Base-by-base conservation (phyloP, 2,329 filamentous ascomycete genomes). In the Ceratocystis variospora region DNA sequence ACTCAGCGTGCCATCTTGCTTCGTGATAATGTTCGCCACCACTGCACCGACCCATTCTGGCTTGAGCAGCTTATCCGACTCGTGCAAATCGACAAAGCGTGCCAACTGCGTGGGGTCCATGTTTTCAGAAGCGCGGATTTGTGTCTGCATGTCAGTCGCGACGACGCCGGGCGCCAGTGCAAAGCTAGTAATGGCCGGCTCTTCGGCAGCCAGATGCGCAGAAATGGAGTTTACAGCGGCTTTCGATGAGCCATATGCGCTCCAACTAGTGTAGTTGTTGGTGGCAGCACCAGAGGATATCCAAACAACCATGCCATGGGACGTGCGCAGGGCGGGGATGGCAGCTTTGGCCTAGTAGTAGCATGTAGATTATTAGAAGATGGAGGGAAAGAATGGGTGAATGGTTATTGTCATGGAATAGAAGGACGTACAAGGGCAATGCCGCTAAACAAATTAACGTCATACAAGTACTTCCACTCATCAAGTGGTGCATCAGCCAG, bases 141-240 rank as follows among this genome's bases (percentile, higher is more conserved):
- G 82, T n/a, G 81, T 81, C 74, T 96, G 92, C 92, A 96, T 96
- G 63, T 87, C 87, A 0, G 92, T 96, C 72, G 96, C 88, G 6
- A 95, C 87, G 59, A 89, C 84, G 1, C 92, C 92, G 0, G 92
- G 92, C 3, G 86, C 80, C 44, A 96, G 78, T 0, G 89, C 80
- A 0, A 96, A 76, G 12, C 84, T 86, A 0, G 83, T 88, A 57
- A 96, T 84, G 15, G 86, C 80, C 0, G 87, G 85, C 74, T 96
- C 92, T 73, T 96, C 92, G 0, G 81, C 80, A 0, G 84, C 83
- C 45, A 96, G 75, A 45, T 92, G 90, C 53, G 81, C 76, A 0
- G 86, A 85, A 4, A 96, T 77, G 70, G 93, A 89, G 74, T 95
- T 95, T 71, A 94, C 73, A 0, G 88, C 90, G 0, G 90, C 90